Evolutionary conservation across 108 stramenopile species (phyloP).

Genomic region (Thalassiosira profunda): DNA sequence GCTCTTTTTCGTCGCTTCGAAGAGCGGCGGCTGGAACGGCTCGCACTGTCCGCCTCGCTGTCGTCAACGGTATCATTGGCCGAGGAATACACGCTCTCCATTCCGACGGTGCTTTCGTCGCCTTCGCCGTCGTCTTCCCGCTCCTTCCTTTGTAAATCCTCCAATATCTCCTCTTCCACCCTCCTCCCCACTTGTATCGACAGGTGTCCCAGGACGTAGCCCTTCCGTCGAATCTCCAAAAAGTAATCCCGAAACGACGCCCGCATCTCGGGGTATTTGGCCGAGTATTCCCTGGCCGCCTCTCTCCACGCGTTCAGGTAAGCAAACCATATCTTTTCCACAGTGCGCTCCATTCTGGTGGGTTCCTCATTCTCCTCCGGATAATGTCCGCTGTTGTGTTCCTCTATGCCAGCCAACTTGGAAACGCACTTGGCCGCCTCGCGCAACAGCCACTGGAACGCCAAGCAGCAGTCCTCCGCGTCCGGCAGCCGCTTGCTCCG

Average conservation of each 20-base stretch:
- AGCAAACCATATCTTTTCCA: slow-evolving; percentile 56
- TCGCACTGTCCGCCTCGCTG: not conserved
- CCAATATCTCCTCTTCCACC: slow-evolving; percentile 43
- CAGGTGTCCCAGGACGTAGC: slow-evolving; percentile 33
- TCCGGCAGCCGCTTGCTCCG: slow-evolving; percentile 44
- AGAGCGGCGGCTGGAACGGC: slow-evolving; percentile 12
- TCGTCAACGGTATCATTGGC: not conserved
- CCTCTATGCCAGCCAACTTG: slow-evolving; percentile 20
- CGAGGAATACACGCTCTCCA: not conserved
- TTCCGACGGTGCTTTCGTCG: not conserved
- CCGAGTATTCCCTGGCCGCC: slow-evolving; percentile 50
- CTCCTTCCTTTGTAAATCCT: slow-evolving; percentile 23
- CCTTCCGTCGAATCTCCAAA: slow-evolving; percentile 11
- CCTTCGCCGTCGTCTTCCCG: slow-evolving; percentile 24
- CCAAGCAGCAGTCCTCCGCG: slow-evolving; percentile 59
- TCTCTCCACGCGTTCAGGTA: slow-evolving; percentile 69
- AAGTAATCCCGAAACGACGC: slow-evolving; percentile 77
- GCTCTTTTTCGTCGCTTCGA: not conserved
- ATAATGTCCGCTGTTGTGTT: slow-evolving; percentile 1
- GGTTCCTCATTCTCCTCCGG: not conserved
- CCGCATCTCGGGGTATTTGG: slow-evolving; percentile 69
- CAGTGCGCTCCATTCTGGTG: slow-evolving; percentile 19
- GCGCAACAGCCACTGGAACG: slow-evolving; percentile 51
- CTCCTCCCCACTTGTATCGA: slow-evolving; percentile 41
- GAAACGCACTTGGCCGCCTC: slow-evolving; percentile 44